Evolutionary conservation across 176 grass and related monocot genomes (phyloP), one percentile per base, ranked within the genome.

Genomic region (Saccharum officinarum): DNA sequence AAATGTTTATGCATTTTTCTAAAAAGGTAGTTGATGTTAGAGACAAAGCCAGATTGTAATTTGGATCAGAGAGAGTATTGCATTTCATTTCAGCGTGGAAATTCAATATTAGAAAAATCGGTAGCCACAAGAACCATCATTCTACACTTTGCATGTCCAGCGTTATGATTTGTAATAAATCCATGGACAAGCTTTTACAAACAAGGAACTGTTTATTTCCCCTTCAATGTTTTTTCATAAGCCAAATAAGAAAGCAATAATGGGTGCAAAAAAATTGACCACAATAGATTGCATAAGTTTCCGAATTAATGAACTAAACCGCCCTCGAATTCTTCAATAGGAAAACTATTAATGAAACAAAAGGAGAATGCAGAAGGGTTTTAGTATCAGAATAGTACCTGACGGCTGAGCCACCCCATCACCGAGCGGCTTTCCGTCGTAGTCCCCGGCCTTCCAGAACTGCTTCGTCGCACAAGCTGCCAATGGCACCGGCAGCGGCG

Each of bases 381-480:
- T 61, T 63, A 28, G 14, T 7, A 20, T 52, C 22, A 75, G 37
- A 20, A 30, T 3, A 40, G 22, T 82, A 98, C 97, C 92, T 10
- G 90, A 70, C 36, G 66, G 37, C 28, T 70, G 90, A 69, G 59
- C 59, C 50, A 59, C 70, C 37, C 33, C 64, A 74, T 44, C 46
- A 39, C 71, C 77, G 33, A 68, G 61, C 10, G 74, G 78, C 23
- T 75, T 92, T 77, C 86, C 93, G 50, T 91, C 90, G 68, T 81
- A 94, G 61, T 99, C 97, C 71, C 97, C 97, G 4, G 92, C 94
- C 90, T 99, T 99, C 94, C 97, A 99, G 72, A 99, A 99, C 90
- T 99, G 97, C 90, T 94, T 99, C 18, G 80, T 91, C 60, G 74
- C 70, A 30, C 69, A 41, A n/a, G 40, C 66, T 30, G 78, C 72